Evolutionary conservation across 768 basidiomycete genomes (phyloP).

Genomic region (Mycena rosella): DNA sequence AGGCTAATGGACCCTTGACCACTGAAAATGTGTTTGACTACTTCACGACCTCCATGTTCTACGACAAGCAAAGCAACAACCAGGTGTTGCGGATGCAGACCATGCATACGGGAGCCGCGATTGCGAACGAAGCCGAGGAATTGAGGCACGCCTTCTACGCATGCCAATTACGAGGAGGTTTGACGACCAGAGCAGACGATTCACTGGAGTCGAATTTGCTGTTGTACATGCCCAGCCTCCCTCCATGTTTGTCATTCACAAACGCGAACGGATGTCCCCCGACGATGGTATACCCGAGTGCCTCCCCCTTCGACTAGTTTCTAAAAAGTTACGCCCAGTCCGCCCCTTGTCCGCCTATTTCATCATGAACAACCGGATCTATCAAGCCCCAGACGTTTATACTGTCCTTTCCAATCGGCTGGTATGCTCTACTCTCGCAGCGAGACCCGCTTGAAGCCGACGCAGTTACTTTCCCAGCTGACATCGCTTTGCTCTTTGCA

Average conservation of each 20-base stretch:
- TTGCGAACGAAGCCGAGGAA: slow-evolving; percentile 87
- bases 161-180: slow-evolving; percentile 5
- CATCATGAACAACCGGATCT: slow-evolving; percentile 90
- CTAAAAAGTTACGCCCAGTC: slow-evolving; percentile 57
- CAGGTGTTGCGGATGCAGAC: slow-evolving; percentile 95
- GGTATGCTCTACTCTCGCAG: slow-evolving; percentile 56
- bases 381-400: slow-evolving; percentile 89
- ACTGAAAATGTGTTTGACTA: slow-evolving; percentile 89
- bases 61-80: slow-evolving; percentile 94
- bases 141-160: slow-evolving; percentile 69
- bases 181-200: slow-evolving; percentile 66
- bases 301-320: slow-evolving; percentile 22
- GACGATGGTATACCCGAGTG: slow-evolving; percentile 71
- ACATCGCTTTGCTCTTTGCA: slow-evolving; percentile 80
- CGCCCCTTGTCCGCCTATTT: slow-evolving; percentile 87
- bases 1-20: slow-evolving; percentile 85
- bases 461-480: slow-evolving; percentile 56
- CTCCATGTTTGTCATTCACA: slow-evolving; percentile 89
- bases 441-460: not conserved
- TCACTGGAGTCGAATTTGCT: slow-evolving; percentile 90
- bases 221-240: slow-evolving; percentile 86
- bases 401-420: slow-evolving; percentile 87
- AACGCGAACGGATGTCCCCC: slow-evolving; percentile 85
- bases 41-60: slow-evolving; percentile 92
- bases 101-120: slow-evolving; percentile 82